Evolutionary conservation across 179 eudicot genomes (phyloP).

Genomic region (Heliamphora pulchella): DNA sequence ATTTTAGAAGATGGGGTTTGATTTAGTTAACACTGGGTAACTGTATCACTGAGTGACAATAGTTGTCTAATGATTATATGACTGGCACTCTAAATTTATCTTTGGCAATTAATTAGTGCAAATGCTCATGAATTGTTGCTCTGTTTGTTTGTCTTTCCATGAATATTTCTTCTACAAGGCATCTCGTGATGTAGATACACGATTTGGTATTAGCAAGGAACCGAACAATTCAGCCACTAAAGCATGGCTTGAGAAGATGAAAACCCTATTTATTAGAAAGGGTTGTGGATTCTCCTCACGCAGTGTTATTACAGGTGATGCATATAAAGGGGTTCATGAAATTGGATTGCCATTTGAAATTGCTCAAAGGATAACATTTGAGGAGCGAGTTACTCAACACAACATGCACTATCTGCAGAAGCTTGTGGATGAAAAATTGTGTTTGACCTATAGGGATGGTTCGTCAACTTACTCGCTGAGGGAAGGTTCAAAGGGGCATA

Average conservation of each 20-base stretch:
- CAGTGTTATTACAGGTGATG: conserved; percentile 91
- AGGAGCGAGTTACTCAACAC: conserved; percentile 75
- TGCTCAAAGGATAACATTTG: conserved; percentile 85
- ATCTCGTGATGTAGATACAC: conserved; percentile 61
- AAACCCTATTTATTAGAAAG: conserved; percentile 83
- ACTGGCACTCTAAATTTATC: background rate
- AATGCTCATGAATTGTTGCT: conserved; percentile 1
- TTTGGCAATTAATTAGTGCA: conserved; percentile 10
- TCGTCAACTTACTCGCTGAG: conserved; percentile 60
- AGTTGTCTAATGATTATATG: background rate
- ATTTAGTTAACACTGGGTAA: background rate
- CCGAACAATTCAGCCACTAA: conserved; percentile 57
- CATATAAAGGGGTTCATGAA: conserved; percentile 73
- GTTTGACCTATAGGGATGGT: conserved; percentile 78
- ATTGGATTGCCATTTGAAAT: conserved; percentile 88
- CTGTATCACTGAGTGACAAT: background rate
- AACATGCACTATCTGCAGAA: conserved; percentile 65
- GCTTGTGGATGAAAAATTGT: conserved; percentile 77
- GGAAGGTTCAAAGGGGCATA: conserved; percentile 97
- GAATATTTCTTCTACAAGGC: conserved; percentile 37
- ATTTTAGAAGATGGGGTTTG: background rate
- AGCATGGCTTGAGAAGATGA: conserved; percentile 97
- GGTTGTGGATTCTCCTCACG: conserved; percentile 97
- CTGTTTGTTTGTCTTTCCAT: conserved; percentile 4
- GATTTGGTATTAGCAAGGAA: conserved; percentile 59